Conservation (phyloP, 2,329 filamentous ascomycete species). For the Colletotrichum sp. region DNA sequence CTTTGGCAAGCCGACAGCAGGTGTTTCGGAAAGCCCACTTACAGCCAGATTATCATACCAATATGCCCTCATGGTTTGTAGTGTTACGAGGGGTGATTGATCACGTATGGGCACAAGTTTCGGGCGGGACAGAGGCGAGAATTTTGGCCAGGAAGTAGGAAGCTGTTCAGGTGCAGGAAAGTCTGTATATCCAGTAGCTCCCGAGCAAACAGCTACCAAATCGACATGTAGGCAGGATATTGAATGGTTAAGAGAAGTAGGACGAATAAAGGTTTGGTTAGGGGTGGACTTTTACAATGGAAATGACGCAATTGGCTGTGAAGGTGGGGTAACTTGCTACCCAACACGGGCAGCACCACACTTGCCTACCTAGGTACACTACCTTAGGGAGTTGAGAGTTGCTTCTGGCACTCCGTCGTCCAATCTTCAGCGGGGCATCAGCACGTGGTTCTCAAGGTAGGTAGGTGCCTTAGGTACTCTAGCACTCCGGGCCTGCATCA, state of each 20-base stretch:
- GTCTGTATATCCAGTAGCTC: background rate
- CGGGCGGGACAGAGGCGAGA: background rate
- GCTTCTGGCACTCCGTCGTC: background rate
- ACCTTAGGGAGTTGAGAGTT: background rate
- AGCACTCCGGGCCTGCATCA: background rate
- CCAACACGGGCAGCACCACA: background rate
- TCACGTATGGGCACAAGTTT: background rate
- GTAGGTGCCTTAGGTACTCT: background rate
- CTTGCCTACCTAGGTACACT: background rate
- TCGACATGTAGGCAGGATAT: background rate
- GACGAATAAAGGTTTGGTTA: background rate
- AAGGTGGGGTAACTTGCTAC: background rate
- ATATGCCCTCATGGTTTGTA: conserved; percentile 58
- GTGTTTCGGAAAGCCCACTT: conserved; percentile 29
- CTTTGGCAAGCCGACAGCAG: background rate
- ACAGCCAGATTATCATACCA: conserved; percentile 61
- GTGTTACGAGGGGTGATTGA: background rate
- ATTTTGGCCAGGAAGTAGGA: background rate
- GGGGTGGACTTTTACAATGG: background rate
- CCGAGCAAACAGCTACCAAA: background rate
- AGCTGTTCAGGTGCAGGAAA: background rate
- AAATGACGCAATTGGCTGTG: conserved; percentile 15
- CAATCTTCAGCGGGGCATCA: background rate
- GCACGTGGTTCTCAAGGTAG: background rate
- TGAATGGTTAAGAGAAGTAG: background rate